These are phyloP conservation scores for Nakaseomyces nivariensis DNA, from an alignment of 1,139 yeast species.

Conservation along the genomic window DNA sequence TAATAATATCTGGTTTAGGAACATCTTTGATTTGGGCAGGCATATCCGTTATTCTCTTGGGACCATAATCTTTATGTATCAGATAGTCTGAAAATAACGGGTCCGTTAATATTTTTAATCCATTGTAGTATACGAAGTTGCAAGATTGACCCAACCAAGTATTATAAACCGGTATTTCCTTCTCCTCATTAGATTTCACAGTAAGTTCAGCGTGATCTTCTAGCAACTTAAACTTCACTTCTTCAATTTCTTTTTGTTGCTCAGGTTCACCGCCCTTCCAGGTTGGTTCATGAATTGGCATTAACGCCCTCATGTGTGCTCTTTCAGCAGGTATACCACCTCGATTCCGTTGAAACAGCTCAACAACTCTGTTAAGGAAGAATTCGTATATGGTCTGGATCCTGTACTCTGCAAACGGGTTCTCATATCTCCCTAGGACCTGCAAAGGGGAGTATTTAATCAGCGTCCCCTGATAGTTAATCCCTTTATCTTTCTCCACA, in stretches of 20 bases:
- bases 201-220: constrained; percentile 18
- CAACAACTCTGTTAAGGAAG: constrained; percentile 57
- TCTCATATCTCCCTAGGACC: constrained; percentile 73
- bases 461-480: constrained; percentile 24
- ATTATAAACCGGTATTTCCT: constrained; percentile 29
- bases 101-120: constrained; percentile 71
- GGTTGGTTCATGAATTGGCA: constrained; percentile 50
- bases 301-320: constrained; percentile 38
- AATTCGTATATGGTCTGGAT: constrained; percentile 87
- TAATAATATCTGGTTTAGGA: constrained; percentile 57
- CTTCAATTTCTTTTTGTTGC: constrained; percentile 31
- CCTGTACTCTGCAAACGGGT: constrained; percentile 86
- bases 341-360: constrained; percentile 59
- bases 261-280: constrained; percentile 22
- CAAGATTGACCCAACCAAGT: constrained; percentile 96
- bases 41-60: constrained; percentile 63
- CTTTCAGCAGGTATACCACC: constrained; percentile 53
- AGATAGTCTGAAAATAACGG: constrained; percentile 70
- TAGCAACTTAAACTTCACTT: constrained; percentile 13
- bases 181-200: constrained; percentile 6
- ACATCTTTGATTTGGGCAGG: constrained; percentile 59
- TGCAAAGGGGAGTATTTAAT: constrained; percentile 38
- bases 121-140: constrained; percentile 60
- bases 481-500: constrained; percentile 16
- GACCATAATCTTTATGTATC: constrained; percentile 59